Percentiles rank a stretch among this genome's conserved stretches.
These are phyloP conservation scores for Suillus fuscotomentosus DNA, from an alignment of 768 basidiomycete genomes.

Conservation along the genomic window DNA sequence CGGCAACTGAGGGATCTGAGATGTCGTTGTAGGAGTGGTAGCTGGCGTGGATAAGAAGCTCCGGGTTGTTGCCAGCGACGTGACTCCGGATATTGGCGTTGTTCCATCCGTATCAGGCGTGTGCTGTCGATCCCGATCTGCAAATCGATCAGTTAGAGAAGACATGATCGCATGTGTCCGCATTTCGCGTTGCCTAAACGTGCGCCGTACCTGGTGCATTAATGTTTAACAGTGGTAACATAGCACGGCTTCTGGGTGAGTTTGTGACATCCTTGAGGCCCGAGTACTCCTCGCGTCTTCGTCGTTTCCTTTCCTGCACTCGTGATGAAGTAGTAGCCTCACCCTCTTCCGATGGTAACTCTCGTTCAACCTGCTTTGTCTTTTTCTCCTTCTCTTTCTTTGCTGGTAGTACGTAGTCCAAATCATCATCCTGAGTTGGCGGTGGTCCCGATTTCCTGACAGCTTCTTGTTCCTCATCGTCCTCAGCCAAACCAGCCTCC, in stretches of 20 bases:
- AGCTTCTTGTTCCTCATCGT: conserved; percentile 53
- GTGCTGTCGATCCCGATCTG: conserved; percentile 36
- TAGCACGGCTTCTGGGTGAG: conserved; percentile 40
- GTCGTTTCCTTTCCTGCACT: conserved; percentile 40
- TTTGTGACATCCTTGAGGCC: conserved; percentile 65
- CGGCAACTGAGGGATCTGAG: conserved; percentile 38
- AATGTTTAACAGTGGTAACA: conserved; percentile 36
- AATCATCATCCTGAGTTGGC: conserved; percentile 18
- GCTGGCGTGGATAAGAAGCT: conserved; percentile 42
- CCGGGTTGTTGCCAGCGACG: conserved; percentile 34
- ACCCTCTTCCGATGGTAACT: conserved; percentile 19
- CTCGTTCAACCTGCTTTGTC: conserved; percentile 18
- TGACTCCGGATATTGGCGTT: conserved; percentile 33
- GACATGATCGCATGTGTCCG: neutral
- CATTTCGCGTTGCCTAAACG: neutral
- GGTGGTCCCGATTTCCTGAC: conserved; percentile 17
- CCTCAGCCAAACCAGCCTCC: conserved; percentile 54
- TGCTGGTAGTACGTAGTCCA: conserved; percentile 16
- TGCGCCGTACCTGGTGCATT: conserved; percentile 33
- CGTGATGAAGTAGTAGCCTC: conserved; percentile 23
- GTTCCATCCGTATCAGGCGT: conserved; percentile 36
- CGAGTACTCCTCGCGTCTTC: conserved; percentile 35
- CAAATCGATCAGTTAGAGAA: conserved; percentile 16
- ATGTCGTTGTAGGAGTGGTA: conserved; percentile 33
- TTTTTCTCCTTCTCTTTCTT: conserved; percentile 46